These are phyloP conservation scores for Handroanthus guayacan DNA, from an alignment of 257 asterid species.

Conservation along the genomic window DNA sequence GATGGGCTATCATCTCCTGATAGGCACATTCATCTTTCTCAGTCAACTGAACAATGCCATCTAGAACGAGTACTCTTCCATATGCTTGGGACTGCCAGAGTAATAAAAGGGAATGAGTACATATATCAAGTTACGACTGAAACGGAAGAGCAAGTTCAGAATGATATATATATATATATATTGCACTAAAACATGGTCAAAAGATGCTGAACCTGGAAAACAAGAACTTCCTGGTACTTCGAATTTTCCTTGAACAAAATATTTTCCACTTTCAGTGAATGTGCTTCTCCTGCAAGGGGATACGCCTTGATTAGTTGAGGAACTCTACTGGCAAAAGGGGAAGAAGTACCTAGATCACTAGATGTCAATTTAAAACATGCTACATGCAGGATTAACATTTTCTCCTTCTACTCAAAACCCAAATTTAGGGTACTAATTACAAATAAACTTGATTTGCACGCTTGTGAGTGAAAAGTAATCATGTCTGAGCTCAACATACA, in stretches of 20 bases:
- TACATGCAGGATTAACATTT: constrained; percentile 2
- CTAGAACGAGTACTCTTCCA: constrained; percentile 94
- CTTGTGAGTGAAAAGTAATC: not conserved
- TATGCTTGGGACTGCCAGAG: constrained; percentile 72
- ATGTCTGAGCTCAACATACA: not conserved
- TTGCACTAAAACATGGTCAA: constrained; percentile 2
- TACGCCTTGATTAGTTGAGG: not conserved
- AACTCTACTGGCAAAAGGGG: not conserved
- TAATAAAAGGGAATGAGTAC: not conserved
- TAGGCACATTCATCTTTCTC: constrained; percentile 99
- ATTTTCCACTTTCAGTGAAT: constrained; percentile 81
- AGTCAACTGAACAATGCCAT: constrained; percentile 97
- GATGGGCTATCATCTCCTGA: constrained; percentile 98
- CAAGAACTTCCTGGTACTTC: constrained; percentile 88
- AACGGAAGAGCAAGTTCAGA: not conserved
- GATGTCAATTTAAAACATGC: not conserved
- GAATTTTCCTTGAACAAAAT: constrained; percentile 83
- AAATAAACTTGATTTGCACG: constrained; percentile 4
- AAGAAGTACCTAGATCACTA: not conserved
- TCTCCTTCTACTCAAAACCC: not conserved
- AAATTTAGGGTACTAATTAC: not conserved
- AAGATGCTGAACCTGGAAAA: constrained; percentile 77
- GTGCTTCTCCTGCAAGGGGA: constrained; percentile 81
- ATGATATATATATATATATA: not conserved
- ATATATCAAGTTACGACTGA: constrained; percentile 7